Conservation (phyloP, 2,329 filamentous ascomycete species). For the Fusarium xylarioides region DNA sequence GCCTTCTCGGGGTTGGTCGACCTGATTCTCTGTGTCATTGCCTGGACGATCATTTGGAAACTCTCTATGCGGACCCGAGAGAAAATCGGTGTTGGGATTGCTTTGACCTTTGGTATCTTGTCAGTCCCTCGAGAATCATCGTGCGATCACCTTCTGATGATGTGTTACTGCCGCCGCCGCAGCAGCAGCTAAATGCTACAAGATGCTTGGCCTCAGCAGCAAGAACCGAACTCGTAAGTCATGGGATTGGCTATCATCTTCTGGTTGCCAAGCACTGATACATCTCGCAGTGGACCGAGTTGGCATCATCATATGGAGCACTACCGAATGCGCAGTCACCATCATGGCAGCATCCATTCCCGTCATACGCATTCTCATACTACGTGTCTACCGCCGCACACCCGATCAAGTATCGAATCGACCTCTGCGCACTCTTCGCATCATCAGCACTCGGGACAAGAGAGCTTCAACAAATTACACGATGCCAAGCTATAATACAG, state of each 20-base stretch:
- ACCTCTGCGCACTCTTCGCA: background rate
- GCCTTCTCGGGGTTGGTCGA: background rate
- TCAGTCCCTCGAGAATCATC: accelerated
- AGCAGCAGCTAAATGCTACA: background rate
- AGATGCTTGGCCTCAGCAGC: background rate
- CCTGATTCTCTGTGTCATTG: background rate
- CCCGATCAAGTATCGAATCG: background rate
- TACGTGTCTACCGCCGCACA: background rate
- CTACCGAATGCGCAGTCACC: background rate
- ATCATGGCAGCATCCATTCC: constrained; percentile 1
- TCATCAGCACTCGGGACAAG: background rate
- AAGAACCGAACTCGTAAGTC: background rate
- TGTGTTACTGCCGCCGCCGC: background rate
- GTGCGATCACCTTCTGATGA: accelerated
- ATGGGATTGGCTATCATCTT: accelerated
- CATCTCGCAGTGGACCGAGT: background rate
- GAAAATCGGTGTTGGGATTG: background rate
- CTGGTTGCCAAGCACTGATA: accelerated
- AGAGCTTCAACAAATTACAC: background rate
- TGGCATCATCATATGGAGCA: background rate
- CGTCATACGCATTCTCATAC: background rate
- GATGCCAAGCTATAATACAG: background rate
- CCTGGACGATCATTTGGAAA: constrained; percentile 3
- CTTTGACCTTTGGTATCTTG: constrained; percentile 4
- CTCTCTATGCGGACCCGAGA: background rate